These are phyloP conservation scores for Penicillium sp. DNA, from an alignment of 2,329 filamentous ascomycete genomes.

Conservation along the genomic window DNA sequence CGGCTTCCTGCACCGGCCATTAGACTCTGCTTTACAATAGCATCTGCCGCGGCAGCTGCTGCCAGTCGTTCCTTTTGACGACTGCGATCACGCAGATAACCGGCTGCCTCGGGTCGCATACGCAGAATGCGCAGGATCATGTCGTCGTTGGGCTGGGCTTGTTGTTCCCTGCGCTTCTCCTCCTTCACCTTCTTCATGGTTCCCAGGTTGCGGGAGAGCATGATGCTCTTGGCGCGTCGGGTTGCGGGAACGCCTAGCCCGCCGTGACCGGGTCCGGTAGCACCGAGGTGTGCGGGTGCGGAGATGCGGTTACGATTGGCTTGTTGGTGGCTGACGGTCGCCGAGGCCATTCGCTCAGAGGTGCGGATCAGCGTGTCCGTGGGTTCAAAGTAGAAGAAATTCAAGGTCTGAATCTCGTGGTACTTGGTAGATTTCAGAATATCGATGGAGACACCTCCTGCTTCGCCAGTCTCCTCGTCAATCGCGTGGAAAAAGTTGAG, in stretches of 20 bases:
- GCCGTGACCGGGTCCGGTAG: constrained; percentile 42
- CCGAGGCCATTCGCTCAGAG: constrained; percentile 92
- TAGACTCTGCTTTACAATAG: constrained; percentile 91
- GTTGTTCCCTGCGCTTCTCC: constrained; percentile 89
- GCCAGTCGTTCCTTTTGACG: constrained; percentile 91
- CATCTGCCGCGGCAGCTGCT: constrained; percentile 81
- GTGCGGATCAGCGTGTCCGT: constrained; percentile 88
- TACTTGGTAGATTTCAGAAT: constrained; percentile 96
- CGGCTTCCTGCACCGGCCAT: constrained; percentile 53
- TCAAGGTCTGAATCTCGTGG: constrained; percentile 90
- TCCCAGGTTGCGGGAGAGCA: constrained; percentile 88
- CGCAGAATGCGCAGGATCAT: constrained; percentile 94
- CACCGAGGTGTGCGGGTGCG: constrained; percentile 55
- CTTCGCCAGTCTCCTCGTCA: constrained; percentile 76
- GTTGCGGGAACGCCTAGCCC: constrained; percentile 47
- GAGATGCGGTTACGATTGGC: constrained; percentile 62
- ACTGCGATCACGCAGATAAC: constrained; percentile 83
- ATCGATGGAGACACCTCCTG: constrained; percentile 81
- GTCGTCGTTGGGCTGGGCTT: constrained; percentile 94
- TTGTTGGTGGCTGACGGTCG: constrained; percentile 73
- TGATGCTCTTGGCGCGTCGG: constrained; percentile 64
- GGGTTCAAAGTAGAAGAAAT: constrained; percentile 97
- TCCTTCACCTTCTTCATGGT: constrained; percentile 96
- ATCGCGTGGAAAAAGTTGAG: constrained; percentile 93
- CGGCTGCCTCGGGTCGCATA: constrained; percentile 85